phyloP scores from a whole-genome alignment of 306 rosid genomes.

The Bauhinia variegata region DNA sequence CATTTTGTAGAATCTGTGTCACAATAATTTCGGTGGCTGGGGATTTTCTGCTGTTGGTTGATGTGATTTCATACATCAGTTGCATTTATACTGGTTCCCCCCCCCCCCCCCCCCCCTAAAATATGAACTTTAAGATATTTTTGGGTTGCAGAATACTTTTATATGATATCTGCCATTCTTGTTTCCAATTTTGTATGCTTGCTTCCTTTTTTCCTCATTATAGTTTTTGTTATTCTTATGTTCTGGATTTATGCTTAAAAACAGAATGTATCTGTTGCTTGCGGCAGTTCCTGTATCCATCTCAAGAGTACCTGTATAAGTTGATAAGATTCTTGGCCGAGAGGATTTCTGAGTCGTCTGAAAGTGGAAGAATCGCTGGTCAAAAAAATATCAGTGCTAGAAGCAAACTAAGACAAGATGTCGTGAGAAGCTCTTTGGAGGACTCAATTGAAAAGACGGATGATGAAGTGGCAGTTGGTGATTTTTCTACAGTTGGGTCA shows the following conservation, averaged over 20 bases:
- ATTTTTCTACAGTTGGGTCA: conserved; percentile 32
- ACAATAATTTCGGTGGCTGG: background rate
- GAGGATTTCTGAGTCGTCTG: conserved; percentile 56
- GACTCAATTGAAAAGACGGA: conserved; percentile 29
- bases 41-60: conserved; percentile 6
- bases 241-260: conserved; percentile 53
- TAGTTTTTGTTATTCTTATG: conserved; percentile 36
- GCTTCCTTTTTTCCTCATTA: conserved; percentile 21
- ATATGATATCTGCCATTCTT: background rate
- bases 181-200: conserved; percentile 19
- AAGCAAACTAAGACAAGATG: conserved; percentile 34
- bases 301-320: conserved; percentile 62
- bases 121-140: conserved; percentile 10
- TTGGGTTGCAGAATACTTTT: conserved; percentile 15
- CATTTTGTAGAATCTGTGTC: background rate
- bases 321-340: conserved; percentile 59
- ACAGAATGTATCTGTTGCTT: conserved; percentile 61
- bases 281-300: conserved; percentile 73
- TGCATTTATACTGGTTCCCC: conserved; percentile 1
- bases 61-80: background rate
- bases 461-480: conserved; percentile 31
- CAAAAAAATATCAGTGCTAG: conserved; percentile 8
- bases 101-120: background rate
- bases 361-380: conserved; percentile 41
- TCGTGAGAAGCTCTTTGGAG: conserved; percentile 32